Percentiles rank a stretch among this genome's conserved stretches.
Evolutionary conservation across 176 grass and related monocot species (phyloP).

Genomic region (Avena eriantha): DNA sequence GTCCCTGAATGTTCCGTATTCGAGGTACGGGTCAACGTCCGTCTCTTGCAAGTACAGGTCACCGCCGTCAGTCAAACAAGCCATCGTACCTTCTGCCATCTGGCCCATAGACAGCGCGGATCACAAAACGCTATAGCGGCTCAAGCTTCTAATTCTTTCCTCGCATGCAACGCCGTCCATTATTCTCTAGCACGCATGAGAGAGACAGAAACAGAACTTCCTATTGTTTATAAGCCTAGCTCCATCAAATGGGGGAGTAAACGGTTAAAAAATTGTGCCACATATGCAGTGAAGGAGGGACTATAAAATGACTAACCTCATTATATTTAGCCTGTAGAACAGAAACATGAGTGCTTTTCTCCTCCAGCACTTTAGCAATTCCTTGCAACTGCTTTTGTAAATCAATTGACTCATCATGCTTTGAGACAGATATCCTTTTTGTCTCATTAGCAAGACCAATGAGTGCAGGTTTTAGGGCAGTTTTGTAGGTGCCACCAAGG

Average conservation of each 20-base stretch:
- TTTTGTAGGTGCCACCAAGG: slow-evolving; percentile 69
- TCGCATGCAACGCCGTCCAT: neutral
- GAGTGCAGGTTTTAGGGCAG: slow-evolving; percentile 70
- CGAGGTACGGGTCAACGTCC: too few relatives aligned
- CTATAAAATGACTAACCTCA: slow-evolving; percentile 53
- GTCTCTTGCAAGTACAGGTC: too few relatives aligned
- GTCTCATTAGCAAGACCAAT: slow-evolving; percentile 57
- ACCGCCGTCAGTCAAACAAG: too few relatives aligned
- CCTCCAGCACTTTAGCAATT: slow-evolving; percentile 64
- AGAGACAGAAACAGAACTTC: neutral
- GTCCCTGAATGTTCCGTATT: too few relatives aligned
- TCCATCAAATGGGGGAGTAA: neutral
- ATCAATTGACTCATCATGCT: slow-evolving; percentile 59
- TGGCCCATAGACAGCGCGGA: too few relatives aligned
- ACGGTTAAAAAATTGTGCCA: neutral
- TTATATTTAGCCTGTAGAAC: slow-evolving; percentile 59
- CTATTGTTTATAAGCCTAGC: neutral
- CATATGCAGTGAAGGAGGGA: neutral
- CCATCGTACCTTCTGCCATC: too few relatives aligned
- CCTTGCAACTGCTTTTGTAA: slow-evolving; percentile 61
- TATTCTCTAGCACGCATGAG: neutral
- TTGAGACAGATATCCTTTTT: slow-evolving; percentile 59
- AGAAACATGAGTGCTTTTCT: slow-evolving; percentile 58
- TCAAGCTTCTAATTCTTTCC: neutral
- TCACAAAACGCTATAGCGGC: neutral